phyloP scores from a whole-genome alignment of 495 filamentous ascomycete species.

The Daldinia vernicosa region DNA sequence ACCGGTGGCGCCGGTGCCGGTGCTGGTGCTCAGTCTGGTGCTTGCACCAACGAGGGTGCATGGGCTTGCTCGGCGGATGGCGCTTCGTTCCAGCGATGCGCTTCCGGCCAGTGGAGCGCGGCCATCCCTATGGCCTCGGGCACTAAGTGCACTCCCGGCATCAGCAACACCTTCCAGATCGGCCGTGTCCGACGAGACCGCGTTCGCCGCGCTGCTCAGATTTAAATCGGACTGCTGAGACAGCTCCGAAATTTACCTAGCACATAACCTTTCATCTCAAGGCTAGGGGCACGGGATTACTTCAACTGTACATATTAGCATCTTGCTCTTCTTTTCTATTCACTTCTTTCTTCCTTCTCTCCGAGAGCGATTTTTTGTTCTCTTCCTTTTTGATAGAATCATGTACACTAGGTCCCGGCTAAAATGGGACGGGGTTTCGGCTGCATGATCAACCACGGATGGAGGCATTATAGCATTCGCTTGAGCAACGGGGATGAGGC shows the following conservation, averaged over 20 bases:
- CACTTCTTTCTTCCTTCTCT: not conserved
- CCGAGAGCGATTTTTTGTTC: not conserved
- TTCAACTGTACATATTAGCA: constrained; percentile 21
- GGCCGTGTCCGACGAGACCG: constrained; percentile 23
- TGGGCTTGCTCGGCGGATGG: constrained; percentile 73
- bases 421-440: constrained; percentile 1
- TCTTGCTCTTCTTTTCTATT: constrained; percentile 1
- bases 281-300: not conserved
- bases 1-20: constrained; percentile 30
- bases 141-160: constrained; percentile 66
- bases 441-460: not conserved
- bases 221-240: not conserved
- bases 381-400: constrained; percentile 7
- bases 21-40: constrained; percentile 36
- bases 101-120: constrained; percentile 67
- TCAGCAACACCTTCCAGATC: constrained; percentile 54
- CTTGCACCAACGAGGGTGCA: constrained; percentile 62
- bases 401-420: constrained; percentile 8
- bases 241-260: not conserved
- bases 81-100: constrained; percentile 70
- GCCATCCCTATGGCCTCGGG: constrained; percentile 64
- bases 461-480: constrained; percentile 7
- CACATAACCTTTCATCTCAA: not conserved
- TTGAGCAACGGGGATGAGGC: constrained; percentile 1
- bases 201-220: constrained; percentile 23